These are phyloP conservation scores for Syzygium grande DNA, from an alignment of 345 rosid species.

Conservation along the genomic window DNA sequence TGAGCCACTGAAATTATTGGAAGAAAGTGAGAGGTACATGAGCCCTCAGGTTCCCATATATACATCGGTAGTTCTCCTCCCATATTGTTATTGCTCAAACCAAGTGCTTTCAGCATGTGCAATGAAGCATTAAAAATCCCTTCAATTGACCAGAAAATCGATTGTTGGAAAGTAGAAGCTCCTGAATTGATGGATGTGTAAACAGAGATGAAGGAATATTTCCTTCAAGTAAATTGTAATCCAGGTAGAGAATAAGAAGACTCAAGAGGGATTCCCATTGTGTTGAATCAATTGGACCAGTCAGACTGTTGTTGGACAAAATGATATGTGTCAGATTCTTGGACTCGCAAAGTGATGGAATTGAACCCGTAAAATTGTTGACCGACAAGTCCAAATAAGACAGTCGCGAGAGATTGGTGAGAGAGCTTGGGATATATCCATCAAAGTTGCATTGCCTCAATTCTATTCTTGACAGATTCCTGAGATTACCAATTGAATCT, in stretches of 20 bases:
- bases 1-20: slow-evolving; percentile 31
- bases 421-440: slow-evolving; percentile 17
- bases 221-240: no score
- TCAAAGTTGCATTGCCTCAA: slow-evolving; percentile 5
- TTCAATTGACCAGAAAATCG: slow-evolving; percentile 11
- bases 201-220: no score
- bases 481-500: slow-evolving; percentile 17
- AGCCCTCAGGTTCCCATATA: slow-evolving; percentile 6
- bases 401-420: not conserved
- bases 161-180: slow-evolving; percentile 14
- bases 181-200: no score
- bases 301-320: no score
- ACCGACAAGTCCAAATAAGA: slow-evolving; percentile 19
- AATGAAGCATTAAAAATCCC: not conserved
- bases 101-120: slow-evolving; percentile 8
- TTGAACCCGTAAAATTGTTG: slow-evolving; percentile 18
- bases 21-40: slow-evolving; percentile 13
- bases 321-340: no score
- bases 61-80: slow-evolving; percentile 17
- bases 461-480: slow-evolving; percentile 6
- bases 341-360: not conserved
- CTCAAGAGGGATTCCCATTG: no score
- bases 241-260: no score
- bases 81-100: slow-evolving; percentile 27
- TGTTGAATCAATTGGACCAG: no score